phyloP scores from a whole-genome alignment of 805 yeast species.

The Torulaspora franciscae region DNA sequence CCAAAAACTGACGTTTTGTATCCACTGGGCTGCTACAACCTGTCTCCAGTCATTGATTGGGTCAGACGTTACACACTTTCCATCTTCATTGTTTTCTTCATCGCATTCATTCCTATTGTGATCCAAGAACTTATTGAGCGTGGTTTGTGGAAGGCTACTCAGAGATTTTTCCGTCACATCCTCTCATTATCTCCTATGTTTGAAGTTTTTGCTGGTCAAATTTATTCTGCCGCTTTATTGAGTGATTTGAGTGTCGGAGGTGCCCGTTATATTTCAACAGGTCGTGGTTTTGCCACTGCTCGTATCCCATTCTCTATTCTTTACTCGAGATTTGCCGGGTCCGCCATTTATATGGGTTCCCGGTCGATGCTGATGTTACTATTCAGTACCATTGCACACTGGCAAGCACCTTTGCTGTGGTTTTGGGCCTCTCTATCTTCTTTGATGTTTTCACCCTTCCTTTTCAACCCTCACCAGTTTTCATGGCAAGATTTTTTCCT shows the following conservation, averaged over 20 bases:
- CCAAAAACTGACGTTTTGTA: slow-evolving; percentile 62
- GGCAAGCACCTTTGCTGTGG: slow-evolving; percentile 95
- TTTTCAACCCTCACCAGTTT: slow-evolving; percentile 97
- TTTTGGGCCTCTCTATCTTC: slow-evolving; percentile 94
- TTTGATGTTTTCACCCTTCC: slow-evolving; percentile 83
- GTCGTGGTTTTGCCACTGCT: slow-evolving; percentile 81
- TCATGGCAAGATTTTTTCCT: slow-evolving; percentile 93
- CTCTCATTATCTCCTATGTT: slow-evolving; percentile 71
- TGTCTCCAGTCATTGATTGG: slow-evolving; percentile 74
- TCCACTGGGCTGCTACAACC: slow-evolving; percentile 71
- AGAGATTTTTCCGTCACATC: slow-evolving; percentile 64
- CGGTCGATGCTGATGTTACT: slow-evolving; percentile 67
- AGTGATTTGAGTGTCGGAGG: slow-evolving; percentile 78
- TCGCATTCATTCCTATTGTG: slow-evolving; percentile 72
- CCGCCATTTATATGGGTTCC: slow-evolving; percentile 81
- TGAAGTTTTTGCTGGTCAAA: slow-evolving; percentile 78
- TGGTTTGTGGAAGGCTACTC: slow-evolving; percentile 71
- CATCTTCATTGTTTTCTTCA: slow-evolving; percentile 75
- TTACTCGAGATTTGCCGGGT: slow-evolving; percentile 73
- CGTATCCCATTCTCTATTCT: slow-evolving; percentile 71
- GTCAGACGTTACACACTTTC: slow-evolving; percentile 74
- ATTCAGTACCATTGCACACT: slow-evolving; percentile 68
- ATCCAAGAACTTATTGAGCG: slow-evolving; percentile 78
- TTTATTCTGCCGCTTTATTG: slow-evolving; percentile 64
- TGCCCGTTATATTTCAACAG: slow-evolving; percentile 81